Percentiles rank a stretch among this genome's conserved stretches.
phyloP scores from a whole-genome alignment of 2,329 filamentous ascomycete species.

The Aaosphaeria arxii region DNA sequence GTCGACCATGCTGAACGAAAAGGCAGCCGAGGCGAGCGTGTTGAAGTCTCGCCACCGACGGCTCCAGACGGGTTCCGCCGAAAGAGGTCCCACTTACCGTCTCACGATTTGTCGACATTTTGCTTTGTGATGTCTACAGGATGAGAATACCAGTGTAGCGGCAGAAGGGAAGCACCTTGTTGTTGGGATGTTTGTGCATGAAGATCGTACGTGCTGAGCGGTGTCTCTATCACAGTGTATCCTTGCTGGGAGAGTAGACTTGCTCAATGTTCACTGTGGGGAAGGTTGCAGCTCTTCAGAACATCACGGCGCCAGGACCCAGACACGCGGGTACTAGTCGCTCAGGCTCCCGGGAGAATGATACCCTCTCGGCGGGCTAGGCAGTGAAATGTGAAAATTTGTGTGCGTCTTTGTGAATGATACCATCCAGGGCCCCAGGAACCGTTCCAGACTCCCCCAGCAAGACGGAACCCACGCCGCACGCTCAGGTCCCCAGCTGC shows the following conservation, averaged over 20 bases:
- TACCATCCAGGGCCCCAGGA: constrained; percentile 12
- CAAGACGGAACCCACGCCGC: constrained; percentile 13
- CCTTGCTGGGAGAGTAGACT: too few relatives aligned
- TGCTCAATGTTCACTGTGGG: constrained; percentile 16
- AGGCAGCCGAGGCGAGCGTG: neutral
- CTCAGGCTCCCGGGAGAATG: constrained; percentile 26
- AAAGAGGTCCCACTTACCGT: constrained; percentile 28
- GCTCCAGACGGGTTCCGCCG: constrained; percentile 30
- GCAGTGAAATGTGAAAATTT: constrained; percentile 32
- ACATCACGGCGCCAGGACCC: constrained; percentile 25
- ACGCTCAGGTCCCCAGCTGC: constrained; percentile 19
- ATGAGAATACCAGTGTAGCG: too few relatives aligned
- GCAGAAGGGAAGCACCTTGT: too few relatives aligned
- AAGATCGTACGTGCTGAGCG: too few relatives aligned
- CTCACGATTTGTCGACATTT: constrained; percentile 10
- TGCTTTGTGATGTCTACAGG: neutral
- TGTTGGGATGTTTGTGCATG: too few relatives aligned
- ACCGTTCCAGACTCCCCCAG: constrained; percentile 22
- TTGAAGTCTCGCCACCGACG: constrained; percentile 8
- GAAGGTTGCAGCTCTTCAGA: constrained; percentile 12
- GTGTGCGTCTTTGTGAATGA: constrained; percentile 10
- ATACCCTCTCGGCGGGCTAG: constrained; percentile 11
- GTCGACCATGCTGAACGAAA: too few relatives aligned
- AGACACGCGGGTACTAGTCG: constrained; percentile 19
- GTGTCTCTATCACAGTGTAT: too few relatives aligned